Evolutionary conservation across 73 alveolate species (phyloP), one percentile per base, ranked within the genome.

Genomic region (Paramecium tetraurelia): DNA sequence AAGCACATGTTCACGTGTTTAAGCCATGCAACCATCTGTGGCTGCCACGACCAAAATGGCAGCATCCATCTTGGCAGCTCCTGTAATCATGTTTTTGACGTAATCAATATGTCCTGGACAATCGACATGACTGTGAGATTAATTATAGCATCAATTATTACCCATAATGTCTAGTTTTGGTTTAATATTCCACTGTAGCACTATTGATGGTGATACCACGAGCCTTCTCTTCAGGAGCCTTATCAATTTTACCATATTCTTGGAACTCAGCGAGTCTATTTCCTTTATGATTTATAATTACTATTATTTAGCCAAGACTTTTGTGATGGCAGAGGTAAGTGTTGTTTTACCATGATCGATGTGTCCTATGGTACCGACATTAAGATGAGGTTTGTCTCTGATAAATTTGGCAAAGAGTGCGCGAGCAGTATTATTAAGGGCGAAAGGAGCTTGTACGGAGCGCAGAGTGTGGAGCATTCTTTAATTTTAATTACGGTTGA

Each of bases 51-150:
- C 99, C 70, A 97, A 88, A 58, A 97, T 96, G 44, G 98, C 99
- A 80, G 99, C 99, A 92, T 97, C 99, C 99, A 97, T 97, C 85
- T 96, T 92, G 86, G 99, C 97, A 29, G 99, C 99, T 43, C 99
- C 99, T 59, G 99, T 97, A 85, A 97, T 97, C 99, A 97, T 97
- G 92, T 97, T 97, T 96, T 97, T 97, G 41, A 97, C 99, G 93
- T 97, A 97, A 93, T 97, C 99, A 36, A 98, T 97, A 95, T 97
- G 99, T 69, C 99, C 99, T 27, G 99, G 99, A 97, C 99, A 97
- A 93, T 97, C 99, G 68, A 97, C 98, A 70, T 97, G 99, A 16
- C 86, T 72, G 33, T 10, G 6, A 35, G 16, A 8, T 33, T 12
- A 36, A 72, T n/a, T 72, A 72, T 29, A 53, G 22, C 69, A 53